A percentile compares a stretch with the other conserved stretches of the same genome.
phyloP scores from a whole-genome alignment of 2,329 filamentous ascomycete genomes.

The Coniella vitis region DNA sequence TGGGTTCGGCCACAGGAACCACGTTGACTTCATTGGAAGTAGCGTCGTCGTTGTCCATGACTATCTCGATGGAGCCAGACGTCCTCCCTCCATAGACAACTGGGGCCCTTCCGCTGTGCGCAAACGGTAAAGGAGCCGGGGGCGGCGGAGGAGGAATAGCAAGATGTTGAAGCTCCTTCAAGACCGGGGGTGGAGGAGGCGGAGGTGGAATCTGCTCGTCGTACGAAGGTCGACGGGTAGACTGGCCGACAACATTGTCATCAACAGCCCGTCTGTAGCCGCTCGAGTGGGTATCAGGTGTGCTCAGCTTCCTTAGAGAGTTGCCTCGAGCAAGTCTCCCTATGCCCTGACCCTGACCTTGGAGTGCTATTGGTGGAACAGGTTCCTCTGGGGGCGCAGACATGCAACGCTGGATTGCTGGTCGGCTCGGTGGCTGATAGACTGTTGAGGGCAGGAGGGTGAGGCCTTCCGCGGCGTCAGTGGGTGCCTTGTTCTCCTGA shows the following conservation, averaged over 20 bases:
- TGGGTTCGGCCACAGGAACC: constrained; percentile 31
- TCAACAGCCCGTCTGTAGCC: constrained; percentile 34
- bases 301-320: constrained; percentile 31
- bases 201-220: constrained; percentile 44
- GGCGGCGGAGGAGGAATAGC: constrained; percentile 55
- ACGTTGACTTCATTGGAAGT: constrained; percentile 17
- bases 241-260: constrained; percentile 18
- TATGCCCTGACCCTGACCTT: constrained; percentile 18
- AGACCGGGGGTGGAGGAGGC: constrained; percentile 47
- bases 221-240: constrained; percentile 37
- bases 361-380: constrained; percentile 24
- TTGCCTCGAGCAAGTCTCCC: constrained; percentile 22
- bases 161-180: constrained; percentile 58
- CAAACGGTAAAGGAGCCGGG: constrained; percentile 48
- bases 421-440: constrained; percentile 47
- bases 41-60: constrained; percentile 54
- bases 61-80: constrained; percentile 57
- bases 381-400: constrained; percentile 51
- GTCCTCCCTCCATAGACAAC: constrained; percentile 37
- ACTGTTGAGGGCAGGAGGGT: constrained; percentile 53
- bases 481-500: constrained; percentile 20
- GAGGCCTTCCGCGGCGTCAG: constrained; percentile 20
- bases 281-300: constrained; percentile 26
- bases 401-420: constrained; percentile 51
- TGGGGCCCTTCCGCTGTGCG: constrained; percentile 28